Base-by-base conservation (phyloP, 768 basidiomycete species). In the Lentinula guzmanii region DNA sequence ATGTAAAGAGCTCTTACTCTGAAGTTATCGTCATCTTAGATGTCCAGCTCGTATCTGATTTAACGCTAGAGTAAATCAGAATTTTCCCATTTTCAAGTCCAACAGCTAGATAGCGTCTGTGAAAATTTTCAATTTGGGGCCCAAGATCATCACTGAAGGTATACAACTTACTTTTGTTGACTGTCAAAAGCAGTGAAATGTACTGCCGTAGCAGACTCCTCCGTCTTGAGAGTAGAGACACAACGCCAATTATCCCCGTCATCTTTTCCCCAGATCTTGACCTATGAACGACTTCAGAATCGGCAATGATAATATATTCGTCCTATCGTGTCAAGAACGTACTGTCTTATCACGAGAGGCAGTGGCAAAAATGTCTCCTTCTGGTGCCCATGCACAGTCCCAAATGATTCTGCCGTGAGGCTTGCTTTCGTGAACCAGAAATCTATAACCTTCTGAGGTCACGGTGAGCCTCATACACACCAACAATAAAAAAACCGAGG, bases 291-390 rank as follows among this genome's bases (percentile, higher is more conserved):
- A 50, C 45, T 60, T 55, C 35, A 28, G 24, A 33, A 18, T 24
- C 24, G 45, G 16, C 11, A 24, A 11, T n/a, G 24, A 42, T 45
- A 21, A 48, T 39, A 55, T 7, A 34, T 21, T 9, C 15, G 3
- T 28, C 3, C 28, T 28, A 28, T 28, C 28, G 28, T 28, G 28
- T 28, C 10, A 4, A 45, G 5, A n/a, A 65, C 82, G 60, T 65
- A 93, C 95, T 13, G 91, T 93, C 76, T 96, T 98, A 74, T 99
- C 97, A 46, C 97, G 83, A 2, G 95, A 95, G 1, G 92, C 95
- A 2, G 97, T 98, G 10, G 87, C 95, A 68, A 99, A 99, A 15
- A 89, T 68, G 65, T 86, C 82, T 6, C 86, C 86, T 65, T 92
- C 87, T 1, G 75, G 68, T 1, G 90, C 80, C 94, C 95, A 99